Base-by-base conservation (phyloP, 148 eudicot genomes). In the Simmondsia chinensis region DNA sequence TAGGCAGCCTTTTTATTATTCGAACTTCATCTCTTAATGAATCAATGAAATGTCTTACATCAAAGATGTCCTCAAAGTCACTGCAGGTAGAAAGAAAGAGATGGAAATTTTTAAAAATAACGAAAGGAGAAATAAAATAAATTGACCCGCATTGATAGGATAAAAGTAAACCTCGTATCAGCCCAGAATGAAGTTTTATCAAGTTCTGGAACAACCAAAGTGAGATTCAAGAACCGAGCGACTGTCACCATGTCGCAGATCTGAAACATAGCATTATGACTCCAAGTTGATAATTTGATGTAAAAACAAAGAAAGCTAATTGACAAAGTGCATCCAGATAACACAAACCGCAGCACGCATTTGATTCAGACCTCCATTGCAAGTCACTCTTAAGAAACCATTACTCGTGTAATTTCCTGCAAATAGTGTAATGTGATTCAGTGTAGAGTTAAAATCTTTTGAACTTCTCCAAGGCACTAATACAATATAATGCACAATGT, bases 121-220 rank as follows among this genome's bases (percentile, higher is more conserved):
- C 20, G 3, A 4, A 46, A 47, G 18, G 4, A 38, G 8, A 2
- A 8, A 15, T 37, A 48, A 20, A 48, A 48, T 2, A 26, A 27
- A 22, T 2, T 1, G 7, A 11, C 9, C 35, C 7, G 34, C 16
- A 15, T 40, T 16, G 16, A 12, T 47, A 6, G 36, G 48, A 60
- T 47, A 53, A 30, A 9, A 19, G 35, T 51, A 16, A 74, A 89
- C 97, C 97, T 89, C 19, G 95, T 81, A 56, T 89, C 97, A 37
- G 97, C 87, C 97, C 97, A 89, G 66, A 89, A 89, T n/a, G 97
- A 89, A 29, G 82, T 72, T 80, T 89, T 89, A 63, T 89, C 97
- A 68, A 84, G 94, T 70, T 91, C 83, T 20, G 97, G 97, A 64
- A 91, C 83, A 48, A 89, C 74, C 66, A 89, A 67, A 43, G 97